Base-by-base conservation (phyloP, 2,329 filamentous ascomycete genomes). In the Aspergillus sclerotialis region DNA sequence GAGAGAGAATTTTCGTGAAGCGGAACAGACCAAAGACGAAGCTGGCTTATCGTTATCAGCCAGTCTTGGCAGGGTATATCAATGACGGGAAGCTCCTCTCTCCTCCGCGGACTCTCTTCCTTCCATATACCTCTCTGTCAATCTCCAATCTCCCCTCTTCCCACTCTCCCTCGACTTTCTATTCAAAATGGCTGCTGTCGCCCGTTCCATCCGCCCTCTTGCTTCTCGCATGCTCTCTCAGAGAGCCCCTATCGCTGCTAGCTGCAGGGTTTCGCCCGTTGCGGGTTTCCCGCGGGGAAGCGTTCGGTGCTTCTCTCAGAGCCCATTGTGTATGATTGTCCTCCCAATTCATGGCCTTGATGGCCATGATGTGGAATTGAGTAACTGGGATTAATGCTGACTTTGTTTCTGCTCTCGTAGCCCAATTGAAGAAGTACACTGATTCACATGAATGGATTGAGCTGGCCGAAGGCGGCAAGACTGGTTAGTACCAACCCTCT, bases 371-470 rank as follows among this genome's bases (percentile, higher is more conserved):
- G 23, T 15, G 39, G 24, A 38, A 38, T 45, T 34, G 30, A 13
- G 11, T 17, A 21, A 23, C 28, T 17, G 11, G 16, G 41, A 18
- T 33, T 17, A 30, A 46, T 43, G 41, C 49, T 58, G 47, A 58
- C 36, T 26, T 42, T 38, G 34, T 37, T 39, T 44, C 45, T 35
- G 30, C 19, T 28, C 43, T 18, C 42, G 24, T 36, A 69, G 67
- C 56, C 38, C 55, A 63, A 45, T 54, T 60, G 34, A 90, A 92
- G 69, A 85, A 82, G 63, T 98, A 94, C 73, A 95, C 92, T 46
- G 83, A 89, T 63, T 90, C 95, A 60, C 92, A 98, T 73, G 92
- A 98, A 72, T 98, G 92, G 92, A 80, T 98, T 61, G 88, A 95
- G 65, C 70, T 94, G 40, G 82, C 80, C 37, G 78, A 78, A 33